Conservation (phyloP, 106 monocot genomes). For the Dioscorea zingiberensis region DNA sequence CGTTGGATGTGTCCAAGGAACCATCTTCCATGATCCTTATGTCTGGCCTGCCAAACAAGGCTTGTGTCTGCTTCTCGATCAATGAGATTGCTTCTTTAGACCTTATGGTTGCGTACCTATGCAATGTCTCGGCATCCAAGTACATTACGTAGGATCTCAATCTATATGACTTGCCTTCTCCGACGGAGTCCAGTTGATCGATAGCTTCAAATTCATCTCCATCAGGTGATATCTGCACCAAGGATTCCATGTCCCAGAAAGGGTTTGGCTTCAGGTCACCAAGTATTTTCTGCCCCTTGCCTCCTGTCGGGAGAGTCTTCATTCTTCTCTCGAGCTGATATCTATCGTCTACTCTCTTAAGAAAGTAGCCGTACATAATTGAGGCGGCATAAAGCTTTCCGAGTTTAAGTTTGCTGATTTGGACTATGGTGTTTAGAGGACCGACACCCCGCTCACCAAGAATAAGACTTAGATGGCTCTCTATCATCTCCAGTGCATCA, state of each 20-base stretch:
- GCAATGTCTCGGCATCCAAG: slow-evolving; percentile 88
- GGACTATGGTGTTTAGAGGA: slow-evolving; percentile 52
- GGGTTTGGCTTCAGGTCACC: slow-evolving; percentile 61
- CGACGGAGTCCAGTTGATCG: slow-evolving; percentile 13
- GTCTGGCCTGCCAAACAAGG: slow-evolving; percentile 84
- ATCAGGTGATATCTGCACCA: slow-evolving; percentile 78
- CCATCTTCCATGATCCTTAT: slow-evolving; percentile 73
- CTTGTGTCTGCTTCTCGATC: slow-evolving; percentile 96
- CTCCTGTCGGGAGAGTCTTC: slow-evolving; percentile 53
- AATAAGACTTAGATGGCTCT: slow-evolving; percentile 68
- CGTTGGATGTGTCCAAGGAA: slow-evolving; percentile 49
- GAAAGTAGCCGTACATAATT: slow-evolving; percentile 98
- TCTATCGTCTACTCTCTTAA: slow-evolving; percentile 83
- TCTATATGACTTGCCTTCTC: slow-evolving; percentile 20
- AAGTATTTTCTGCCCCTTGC: slow-evolving; percentile 23
- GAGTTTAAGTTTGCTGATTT: slow-evolving; percentile 86
- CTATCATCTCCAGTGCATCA: slow-evolving; percentile 89
- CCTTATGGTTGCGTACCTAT: slow-evolving; percentile 84
- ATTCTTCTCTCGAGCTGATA: slow-evolving; percentile 84
- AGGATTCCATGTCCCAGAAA: slow-evolving; percentile 81
- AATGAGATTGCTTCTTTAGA: slow-evolving; percentile 75
- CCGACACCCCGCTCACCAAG: slow-evolving; percentile 73
- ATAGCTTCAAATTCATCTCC: slow-evolving; percentile 21
- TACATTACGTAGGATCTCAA: slow-evolving; percentile 81
- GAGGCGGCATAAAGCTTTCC: slow-evolving; percentile 99